A percentile compares a stretch with the other conserved stretches of the same genome.
Evolutionary conservation across 2,329 filamentous ascomycete genomes (phyloP).

Genomic region (Amauroascus niger): DNA sequence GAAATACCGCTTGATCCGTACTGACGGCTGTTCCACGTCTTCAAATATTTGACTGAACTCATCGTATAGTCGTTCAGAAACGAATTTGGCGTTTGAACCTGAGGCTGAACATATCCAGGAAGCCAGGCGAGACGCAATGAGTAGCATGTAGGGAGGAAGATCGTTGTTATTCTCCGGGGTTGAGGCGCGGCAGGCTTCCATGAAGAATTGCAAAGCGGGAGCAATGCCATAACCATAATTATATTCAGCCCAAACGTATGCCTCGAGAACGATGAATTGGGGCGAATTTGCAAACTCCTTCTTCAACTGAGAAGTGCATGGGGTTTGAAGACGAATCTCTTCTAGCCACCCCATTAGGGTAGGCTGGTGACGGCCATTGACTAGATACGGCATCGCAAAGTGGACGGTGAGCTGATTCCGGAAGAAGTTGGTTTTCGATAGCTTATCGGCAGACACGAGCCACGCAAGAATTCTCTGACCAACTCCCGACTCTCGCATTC

Average conservation of each 20-base stretch:
- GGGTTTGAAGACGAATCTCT: constrained; percentile 21
- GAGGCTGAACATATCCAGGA: constrained; percentile 22
- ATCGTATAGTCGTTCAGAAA: constrained; percentile 28
- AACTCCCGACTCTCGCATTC: constrained; percentile 28
- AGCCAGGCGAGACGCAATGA: constrained; percentile 19
- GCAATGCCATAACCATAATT: constrained; percentile 29
- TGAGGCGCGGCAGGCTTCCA: constrained; percentile 19
- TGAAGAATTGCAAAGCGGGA: constrained; percentile 27
- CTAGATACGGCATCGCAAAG: constrained; percentile 33
- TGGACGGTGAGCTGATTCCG: constrained; percentile 20
- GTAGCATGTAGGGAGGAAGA: constrained; percentile 6
- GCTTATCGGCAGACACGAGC: constrained; percentile 33
- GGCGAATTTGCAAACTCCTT: not conserved
- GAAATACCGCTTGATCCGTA: constrained; percentile 14
- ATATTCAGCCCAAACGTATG: constrained; percentile 29
- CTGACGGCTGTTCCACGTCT: not conserved
- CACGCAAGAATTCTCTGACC: constrained; percentile 31
- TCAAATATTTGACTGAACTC: constrained; percentile 20
- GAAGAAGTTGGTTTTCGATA: constrained; percentile 26
- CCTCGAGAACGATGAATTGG: constrained; percentile 22
- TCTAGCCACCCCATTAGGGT: constrained; percentile 30
- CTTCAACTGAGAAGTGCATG: constrained; percentile 17
- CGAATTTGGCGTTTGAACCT: constrained; percentile 19
- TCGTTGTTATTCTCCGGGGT: not conserved
- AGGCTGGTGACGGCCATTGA: constrained; percentile 29